These are phyloP conservation scores for Nakazawaea pomicola DNA, from an alignment of 805 yeast genomes.

Conservation along the genomic window DNA sequence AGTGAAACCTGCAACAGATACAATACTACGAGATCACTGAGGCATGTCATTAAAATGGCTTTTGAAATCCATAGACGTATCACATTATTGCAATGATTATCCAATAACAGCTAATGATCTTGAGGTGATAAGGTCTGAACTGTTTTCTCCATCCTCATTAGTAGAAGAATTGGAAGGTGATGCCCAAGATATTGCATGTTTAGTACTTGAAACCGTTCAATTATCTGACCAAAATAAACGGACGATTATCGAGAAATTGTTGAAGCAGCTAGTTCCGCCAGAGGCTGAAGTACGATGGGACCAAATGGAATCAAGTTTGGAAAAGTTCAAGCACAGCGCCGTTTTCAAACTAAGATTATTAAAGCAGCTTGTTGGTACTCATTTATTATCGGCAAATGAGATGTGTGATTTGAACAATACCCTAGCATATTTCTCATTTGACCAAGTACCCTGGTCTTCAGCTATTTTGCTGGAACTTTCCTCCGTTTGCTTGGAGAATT, in stretches of 20 bases:
- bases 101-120: background rate
- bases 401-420: background rate
- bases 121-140: background rate
- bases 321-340: background rate
- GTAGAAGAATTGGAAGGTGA: background rate
- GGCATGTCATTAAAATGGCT: constrained; percentile 3
- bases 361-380: background rate
- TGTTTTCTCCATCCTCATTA: background rate
- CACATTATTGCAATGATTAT: background rate
- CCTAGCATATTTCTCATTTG: background rate
- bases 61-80: constrained; percentile 3
- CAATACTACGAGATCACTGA: background rate
- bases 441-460: constrained; percentile 4
- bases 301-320: background rate
- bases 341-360: background rate
- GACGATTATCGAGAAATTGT: too few species aligned
- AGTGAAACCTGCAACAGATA: background rate
- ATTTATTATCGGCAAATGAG: background rate
- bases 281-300: background rate
- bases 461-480: background rate
- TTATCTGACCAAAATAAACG: too few species aligned
- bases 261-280: background rate
- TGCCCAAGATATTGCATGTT: background rate
- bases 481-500: background rate
- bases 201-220: constrained; percentile 2